Evolutionary conservation across 257 asterid genomes (phyloP), one percentile per base, ranked within the genome.

Genomic region (Orobanche coerulescens): DNA sequence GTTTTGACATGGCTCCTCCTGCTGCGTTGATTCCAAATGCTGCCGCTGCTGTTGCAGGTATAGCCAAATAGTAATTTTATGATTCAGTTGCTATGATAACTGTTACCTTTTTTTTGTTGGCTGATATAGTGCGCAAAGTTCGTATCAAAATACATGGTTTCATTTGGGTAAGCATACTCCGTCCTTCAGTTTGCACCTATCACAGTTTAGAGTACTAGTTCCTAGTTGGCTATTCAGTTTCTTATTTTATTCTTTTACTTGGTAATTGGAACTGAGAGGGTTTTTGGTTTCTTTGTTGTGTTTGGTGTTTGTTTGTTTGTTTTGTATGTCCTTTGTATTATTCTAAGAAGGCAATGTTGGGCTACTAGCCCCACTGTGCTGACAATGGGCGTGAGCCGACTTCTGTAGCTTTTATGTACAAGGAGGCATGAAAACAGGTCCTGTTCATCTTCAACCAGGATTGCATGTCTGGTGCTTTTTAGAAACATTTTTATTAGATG

Each of bases 311-410:
- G 81, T 82, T 84, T 83, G 96, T 92, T 79, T 89, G 96, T 92
- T 86, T 93, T 88, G 95, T 93, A 86, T 93, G 94, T 84, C 87
- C 83, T 84, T 61, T 81, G 87, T 82, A 84, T 74, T 81, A 85
- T 81, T 71, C 87, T 88, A 84, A 88, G 95, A 88, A 83, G 98
- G 98, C 95, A 93, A 84, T 89, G 75, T 84, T 88, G 95, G 98
- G 96, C 94, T 82, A 81, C 95, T 93, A 79, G 94, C 90, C 98
- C 91, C 94, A 82, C 95, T 89, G 87, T 86, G 95, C 94, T 86
- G 98, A 79, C 96, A 86, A 86, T 93, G 95, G 94, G 89, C 84
- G 85, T 93, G 98, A 86, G 93, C 92, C 80, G 95, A 86, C 96
- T 77, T 82, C 98, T 86, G 90, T 93, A 93, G 97, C 97, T 89